phyloP scores from a whole-genome alignment of 2,329 filamentous ascomycete genomes.

The Phyllosticta ampelicida region DNA sequence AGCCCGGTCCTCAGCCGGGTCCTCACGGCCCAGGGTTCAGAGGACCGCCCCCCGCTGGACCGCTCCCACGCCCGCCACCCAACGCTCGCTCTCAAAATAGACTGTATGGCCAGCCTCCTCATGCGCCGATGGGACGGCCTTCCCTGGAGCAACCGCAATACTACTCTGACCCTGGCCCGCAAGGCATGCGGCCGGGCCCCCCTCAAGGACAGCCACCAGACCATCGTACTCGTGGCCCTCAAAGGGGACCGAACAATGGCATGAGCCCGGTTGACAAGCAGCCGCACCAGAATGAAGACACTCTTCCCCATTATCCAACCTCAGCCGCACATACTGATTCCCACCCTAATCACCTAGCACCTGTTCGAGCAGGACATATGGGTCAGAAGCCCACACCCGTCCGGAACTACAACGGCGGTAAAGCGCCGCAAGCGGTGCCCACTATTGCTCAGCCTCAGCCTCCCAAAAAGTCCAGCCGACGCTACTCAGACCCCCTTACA shows the following conservation, averaged over 20 bases:
- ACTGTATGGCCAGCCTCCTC: not conserved
- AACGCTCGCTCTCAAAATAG: not conserved
- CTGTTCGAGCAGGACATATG: slow-evolving; percentile 43
- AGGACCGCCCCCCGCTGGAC: slow-evolving; percentile 12
- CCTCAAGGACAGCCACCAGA: slow-evolving; percentile 8
- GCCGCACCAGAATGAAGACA: not conserved
- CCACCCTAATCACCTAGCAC: slow-evolving; percentile 44
- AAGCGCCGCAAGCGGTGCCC: slow-evolving; percentile 17
- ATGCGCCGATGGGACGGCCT: slow-evolving; percentile 14
- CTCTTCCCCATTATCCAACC: slow-evolving; percentile 18
- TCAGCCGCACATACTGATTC: slow-evolving; percentile 38
- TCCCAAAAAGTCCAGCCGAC: slow-evolving; percentile 12
- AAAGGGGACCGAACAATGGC: not conserved
- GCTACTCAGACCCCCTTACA: slow-evolving; percentile 52
- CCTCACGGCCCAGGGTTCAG: slow-evolving; percentile 15
- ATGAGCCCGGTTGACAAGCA: not conserved
- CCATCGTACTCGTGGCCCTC: slow-evolving; percentile 10
- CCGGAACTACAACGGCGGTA: slow-evolving; percentile 39
- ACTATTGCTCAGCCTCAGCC: not conserved
- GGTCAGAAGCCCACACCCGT: slow-evolving; percentile 37
- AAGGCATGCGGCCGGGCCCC: not conserved
- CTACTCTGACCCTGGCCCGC: slow-evolving; percentile 11
- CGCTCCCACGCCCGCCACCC: not conserved
- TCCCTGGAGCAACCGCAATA: slow-evolving; percentile 20
- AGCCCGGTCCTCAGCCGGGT: not conserved